Base-by-base conservation (phyloP, 805 yeast species). In the Torulaspora microellipsoides region DNA sequence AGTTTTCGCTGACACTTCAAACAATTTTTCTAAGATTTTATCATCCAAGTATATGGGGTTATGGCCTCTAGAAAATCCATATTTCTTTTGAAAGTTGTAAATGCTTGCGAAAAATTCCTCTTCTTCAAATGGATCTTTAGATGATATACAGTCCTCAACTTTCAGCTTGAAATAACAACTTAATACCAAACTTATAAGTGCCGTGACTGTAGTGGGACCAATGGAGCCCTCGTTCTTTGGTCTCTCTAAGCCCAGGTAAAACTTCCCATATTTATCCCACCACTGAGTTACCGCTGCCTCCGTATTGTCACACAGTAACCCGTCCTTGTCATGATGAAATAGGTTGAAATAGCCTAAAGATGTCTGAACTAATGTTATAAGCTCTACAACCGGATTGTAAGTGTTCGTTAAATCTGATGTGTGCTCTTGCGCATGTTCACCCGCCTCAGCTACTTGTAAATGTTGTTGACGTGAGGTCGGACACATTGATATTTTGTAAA, bases 41-140 rank as follows among this genome's bases (percentile, higher is more conserved):
- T 73, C 68, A 60, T 84, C 89, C 28, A 85, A 66, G 47, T 72
- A 73, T 46, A 78, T 61, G 17, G 75, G 73, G 46, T 70, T 69
- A 3, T 74, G 72, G 4, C 38, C 45, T 32, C 41, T 54, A 2
- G 51, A 31, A 7, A 83, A 56, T 48, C 76, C 74, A 50, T 73
- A 71, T 46, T 81, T 84, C 57, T 80, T 85, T 62, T 93, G 97
- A 60, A 90, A 91, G 46, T 78, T 82, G 2, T 79, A 78, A 20
- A 93, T 74, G 6, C 88, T 77, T 2, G 73, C 62, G 64, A 80
- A 74, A 54, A 91, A 84, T 38, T 74, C 75, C 41, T 81, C 83
- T 40, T 79, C 80, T 48, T 85, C 91, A 57, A 85, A 81, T 0
- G 95, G 91, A 58, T 93, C 98, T 56, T 87, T 13, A 80, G 93